These are phyloP conservation scores for Pichia pseudocactophila DNA, from an alignment of 805 yeast genomes.

Conservation along the genomic window DNA sequence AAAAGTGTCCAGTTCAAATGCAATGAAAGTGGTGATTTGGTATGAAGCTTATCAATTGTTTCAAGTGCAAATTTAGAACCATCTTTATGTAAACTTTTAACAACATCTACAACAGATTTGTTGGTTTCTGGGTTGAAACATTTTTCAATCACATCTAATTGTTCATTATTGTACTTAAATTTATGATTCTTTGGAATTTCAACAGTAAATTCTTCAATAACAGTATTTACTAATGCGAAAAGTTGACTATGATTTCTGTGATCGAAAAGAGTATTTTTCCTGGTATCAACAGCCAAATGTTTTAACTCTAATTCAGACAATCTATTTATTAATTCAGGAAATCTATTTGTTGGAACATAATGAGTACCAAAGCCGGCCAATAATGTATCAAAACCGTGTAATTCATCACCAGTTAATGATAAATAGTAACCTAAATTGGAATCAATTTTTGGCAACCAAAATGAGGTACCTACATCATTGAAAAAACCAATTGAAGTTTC, in stretches of 20 bases:
- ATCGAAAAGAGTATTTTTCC: conserved; percentile 14
- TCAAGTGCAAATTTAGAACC: conserved; percentile 58
- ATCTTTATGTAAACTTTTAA: conserved; percentile 42
- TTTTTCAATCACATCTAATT: conserved; percentile 55
- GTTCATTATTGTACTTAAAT: conserved; percentile 46
- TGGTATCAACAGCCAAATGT: conserved; percentile 14
- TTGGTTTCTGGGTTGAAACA: conserved; percentile 46
- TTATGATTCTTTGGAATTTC: conserved; percentile 55
- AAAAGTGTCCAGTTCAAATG: conserved; percentile 63
- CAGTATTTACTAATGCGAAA: conserved; percentile 52
- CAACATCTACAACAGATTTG: conserved; percentile 43
- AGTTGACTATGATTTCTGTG: conserved; percentile 27
- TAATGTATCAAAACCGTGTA: conserved; percentile 75
- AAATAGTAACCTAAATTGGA: conserved; percentile 78
- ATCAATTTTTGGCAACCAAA: conserved; percentile 75
- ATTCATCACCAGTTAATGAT: conserved; percentile 76
- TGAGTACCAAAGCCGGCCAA: conserved; percentile 86
- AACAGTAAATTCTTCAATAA: conserved; percentile 72
- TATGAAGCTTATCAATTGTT: conserved; percentile 45
- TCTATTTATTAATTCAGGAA: conserved; percentile 54
- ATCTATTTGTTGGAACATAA: conserved; percentile 60
- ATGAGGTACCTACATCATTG: conserved; percentile 93
- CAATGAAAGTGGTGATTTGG: conserved; percentile 73
- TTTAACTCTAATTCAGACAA: conserved; percentile 47
- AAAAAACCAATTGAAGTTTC: conserved; percentile 94